phyloP scores from a whole-genome alignment of 345 rosid genomes.

The Eucalyptus cladocalyx region DNA sequence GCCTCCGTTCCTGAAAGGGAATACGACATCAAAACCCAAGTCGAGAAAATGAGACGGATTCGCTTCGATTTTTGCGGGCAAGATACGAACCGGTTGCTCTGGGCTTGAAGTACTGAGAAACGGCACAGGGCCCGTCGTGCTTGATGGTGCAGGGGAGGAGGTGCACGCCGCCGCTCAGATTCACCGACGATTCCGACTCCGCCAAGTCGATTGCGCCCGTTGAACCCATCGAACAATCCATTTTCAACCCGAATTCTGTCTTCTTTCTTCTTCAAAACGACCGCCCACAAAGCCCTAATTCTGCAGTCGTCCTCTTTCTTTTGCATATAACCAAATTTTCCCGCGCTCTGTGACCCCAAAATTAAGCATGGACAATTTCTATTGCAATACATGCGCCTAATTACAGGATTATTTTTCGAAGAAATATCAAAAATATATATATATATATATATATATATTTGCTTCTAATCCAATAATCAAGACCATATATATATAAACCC shows the following conservation, averaged over 20 bases:
- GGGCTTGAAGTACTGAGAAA: constrained; percentile 80
- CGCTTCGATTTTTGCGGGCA: not conserved
- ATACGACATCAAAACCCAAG: not conserved
- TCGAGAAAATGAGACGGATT: not conserved
- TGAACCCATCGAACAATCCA: not conserved
- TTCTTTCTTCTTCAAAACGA: not conserved
- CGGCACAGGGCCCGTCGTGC: constrained; percentile 52
- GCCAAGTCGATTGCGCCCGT: constrained; percentile 25
- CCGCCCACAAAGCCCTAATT: not conserved
- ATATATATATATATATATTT: too few species aligned
- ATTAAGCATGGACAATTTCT: not conserved
- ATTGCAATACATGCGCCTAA: not conserved
- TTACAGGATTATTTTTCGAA: too few species aligned
- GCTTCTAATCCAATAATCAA: not conserved
- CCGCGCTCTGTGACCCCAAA: not conserved
- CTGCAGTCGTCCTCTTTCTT: not conserved
- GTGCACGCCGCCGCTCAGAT: constrained; percentile 49
- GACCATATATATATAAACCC: too few species aligned
- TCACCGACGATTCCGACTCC: not conserved
- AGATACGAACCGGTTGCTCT: constrained; percentile 30
- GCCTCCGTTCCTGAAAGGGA: constrained; percentile 29
- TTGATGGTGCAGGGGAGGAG: constrained; percentile 84
- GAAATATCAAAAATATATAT: not conserved
- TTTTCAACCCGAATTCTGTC: not conserved
- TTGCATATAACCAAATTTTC: not conserved